phyloP scores from a whole-genome alignment of 805 yeast species.

The Pichia thaimueangensis region DNA sequence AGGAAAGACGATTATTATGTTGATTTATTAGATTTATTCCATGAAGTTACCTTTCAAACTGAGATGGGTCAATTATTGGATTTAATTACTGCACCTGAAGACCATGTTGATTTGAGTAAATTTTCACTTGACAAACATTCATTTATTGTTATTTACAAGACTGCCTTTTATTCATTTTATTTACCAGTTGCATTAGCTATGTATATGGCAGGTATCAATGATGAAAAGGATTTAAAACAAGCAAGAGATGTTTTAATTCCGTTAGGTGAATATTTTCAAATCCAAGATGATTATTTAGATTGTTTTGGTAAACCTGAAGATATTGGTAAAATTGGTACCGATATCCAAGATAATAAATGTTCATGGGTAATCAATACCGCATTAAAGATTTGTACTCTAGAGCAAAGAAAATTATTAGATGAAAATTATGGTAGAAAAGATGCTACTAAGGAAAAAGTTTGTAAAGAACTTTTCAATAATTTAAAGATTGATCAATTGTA shows the following conservation, averaged over 20 bases:
- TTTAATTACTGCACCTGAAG: slow-evolving; percentile 95
- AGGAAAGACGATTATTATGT: slow-evolving; percentile 74
- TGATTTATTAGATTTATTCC: slow-evolving; percentile 88
- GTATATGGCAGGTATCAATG: slow-evolving; percentile 78
- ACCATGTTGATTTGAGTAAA: slow-evolving; percentile 79
- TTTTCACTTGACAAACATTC: slow-evolving; percentile 87
- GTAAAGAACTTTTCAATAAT: slow-evolving; percentile 69
- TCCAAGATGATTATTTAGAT: slow-evolving; percentile 95
- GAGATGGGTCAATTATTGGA: slow-evolving; percentile 96
- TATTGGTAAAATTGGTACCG: slow-evolving; percentile 98
- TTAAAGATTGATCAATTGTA: slow-evolving; percentile 67
- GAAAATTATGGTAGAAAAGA: slow-evolving; percentile 87
- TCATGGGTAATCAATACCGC: slow-evolving; percentile 97
- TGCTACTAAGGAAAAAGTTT: slow-evolving; percentile 54
- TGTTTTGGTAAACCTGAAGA: slow-evolving; percentile 96
- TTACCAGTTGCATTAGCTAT: slow-evolving; percentile 96
- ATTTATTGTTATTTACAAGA: slow-evolving; percentile 91
- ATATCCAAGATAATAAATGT: slow-evolving; percentile 96
- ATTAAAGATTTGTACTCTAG: slow-evolving; percentile 65
- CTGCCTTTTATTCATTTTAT: slow-evolving; percentile 96
- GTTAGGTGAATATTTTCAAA: slow-evolving; percentile 96
- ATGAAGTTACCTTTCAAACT: slow-evolving; percentile 95
- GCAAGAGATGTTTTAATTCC: slow-evolving; percentile 85
- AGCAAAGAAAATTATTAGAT: slow-evolving; percentile 78
- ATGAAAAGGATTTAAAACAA: slow-evolving; percentile 74